Evolutionary conservation across 805 yeast genomes (phyloP).

Genomic region (Ogataea pini): DNA sequence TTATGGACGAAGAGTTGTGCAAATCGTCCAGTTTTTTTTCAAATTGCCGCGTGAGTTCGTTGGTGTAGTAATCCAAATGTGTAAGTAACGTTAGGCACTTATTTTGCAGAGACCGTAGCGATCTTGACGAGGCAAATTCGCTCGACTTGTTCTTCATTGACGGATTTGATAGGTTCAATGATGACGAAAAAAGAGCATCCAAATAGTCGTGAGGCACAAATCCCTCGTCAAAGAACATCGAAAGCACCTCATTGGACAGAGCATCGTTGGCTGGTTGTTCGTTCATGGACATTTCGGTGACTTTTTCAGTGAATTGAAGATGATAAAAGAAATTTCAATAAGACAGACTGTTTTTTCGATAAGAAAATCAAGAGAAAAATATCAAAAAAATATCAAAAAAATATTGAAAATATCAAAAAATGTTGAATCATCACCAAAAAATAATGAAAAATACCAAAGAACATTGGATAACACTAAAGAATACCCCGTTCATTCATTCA

Average conservation of each 20-base stretch:
- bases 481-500: no score
- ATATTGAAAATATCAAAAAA: no score
- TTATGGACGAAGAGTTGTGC: slow-evolving; percentile 51
- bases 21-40: slow-evolving; percentile 50
- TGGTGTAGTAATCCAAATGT: slow-evolving; percentile 63
- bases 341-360: neutral
- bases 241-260: slow-evolving; percentile 43
- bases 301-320: no score
- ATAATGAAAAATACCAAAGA: neutral
- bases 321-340: neutral
- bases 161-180: slow-evolving; percentile 27
- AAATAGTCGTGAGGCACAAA: slow-evolving; percentile 66
- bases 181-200: slow-evolving; percentile 57
- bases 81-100: slow-evolving; percentile 53
- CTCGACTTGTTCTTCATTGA: slow-evolving; percentile 23
- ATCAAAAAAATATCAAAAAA: no score
- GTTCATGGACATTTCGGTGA: neutral
- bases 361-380: no score
- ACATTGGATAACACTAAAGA: no score
- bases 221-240: slow-evolving; percentile 68
- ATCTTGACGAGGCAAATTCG: slow-evolving; percentile 35
- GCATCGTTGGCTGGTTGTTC: neutral
- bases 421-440: neutral
- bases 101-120: slow-evolving; percentile 44
- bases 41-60: slow-evolving; percentile 55